Evolutionary conservation across 2,329 filamentous ascomycete genomes (phyloP).

Genomic region (Pseudodiploospora longispora): DNA sequence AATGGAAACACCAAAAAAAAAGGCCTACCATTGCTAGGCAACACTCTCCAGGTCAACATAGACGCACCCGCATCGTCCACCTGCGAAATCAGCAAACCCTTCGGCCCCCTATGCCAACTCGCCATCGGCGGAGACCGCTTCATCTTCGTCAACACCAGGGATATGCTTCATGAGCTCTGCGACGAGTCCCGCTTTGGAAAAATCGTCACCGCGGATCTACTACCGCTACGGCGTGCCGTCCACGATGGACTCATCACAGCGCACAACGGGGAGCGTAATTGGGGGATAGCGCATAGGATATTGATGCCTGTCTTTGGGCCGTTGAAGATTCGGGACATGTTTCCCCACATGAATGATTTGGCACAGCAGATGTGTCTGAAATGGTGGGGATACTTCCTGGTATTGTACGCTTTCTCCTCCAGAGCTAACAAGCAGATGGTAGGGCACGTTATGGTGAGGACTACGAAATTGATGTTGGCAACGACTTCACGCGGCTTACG

Average conservation of each 20-base stretch:
- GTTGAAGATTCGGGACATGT: conserved; percentile 7
- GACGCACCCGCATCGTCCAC: conserved; percentile 2
- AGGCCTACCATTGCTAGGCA: conserved; percentile 5
- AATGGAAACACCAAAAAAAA: background rate
- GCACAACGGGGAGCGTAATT: conserved; percentile 6
- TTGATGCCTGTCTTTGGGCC: conserved; percentile 5
- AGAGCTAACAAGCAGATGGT: background rate
- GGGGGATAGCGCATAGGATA: conserved; percentile 6
- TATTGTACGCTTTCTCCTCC: conserved; percentile 1
- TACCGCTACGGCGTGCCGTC: conserved; percentile 4
- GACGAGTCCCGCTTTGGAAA: conserved; percentile 6
- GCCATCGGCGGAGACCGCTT: conserved; percentile 1
- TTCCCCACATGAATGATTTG: conserved; percentile 3
- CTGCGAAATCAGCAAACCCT: conserved; percentile 2
- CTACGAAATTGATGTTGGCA: conserved; percentile 41
- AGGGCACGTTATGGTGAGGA: conserved; percentile 25
- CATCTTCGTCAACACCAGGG: conserved; percentile 3
- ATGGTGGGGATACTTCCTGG: conserved; percentile 4
- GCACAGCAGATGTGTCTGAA: conserved; percentile 6
- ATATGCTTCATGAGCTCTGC: conserved; percentile 5
- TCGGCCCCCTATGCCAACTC: conserved; percentile 5
- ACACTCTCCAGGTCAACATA: conserved; percentile 3
- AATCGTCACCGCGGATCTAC: conserved; percentile 1
- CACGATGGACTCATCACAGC: conserved; percentile 7
- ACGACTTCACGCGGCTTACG: conserved; percentile 55